These are phyloP conservation scores for Coprinopsis marcescibilis DNA, from an alignment of 768 basidiomycete species.

Conservation along the genomic window DNA sequence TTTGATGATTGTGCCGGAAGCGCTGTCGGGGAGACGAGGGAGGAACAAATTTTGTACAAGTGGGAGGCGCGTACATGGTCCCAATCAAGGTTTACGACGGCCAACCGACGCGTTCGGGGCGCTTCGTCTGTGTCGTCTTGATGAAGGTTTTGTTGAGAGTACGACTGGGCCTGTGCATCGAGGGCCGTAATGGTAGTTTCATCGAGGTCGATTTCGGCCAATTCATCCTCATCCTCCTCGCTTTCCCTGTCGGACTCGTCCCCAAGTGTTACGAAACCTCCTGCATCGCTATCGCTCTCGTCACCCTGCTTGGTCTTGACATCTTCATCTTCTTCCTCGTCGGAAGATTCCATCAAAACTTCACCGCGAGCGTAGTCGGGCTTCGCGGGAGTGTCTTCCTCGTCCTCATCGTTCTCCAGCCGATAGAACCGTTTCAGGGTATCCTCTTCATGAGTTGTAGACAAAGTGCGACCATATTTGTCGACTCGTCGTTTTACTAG, in stretches of 20 bases:
- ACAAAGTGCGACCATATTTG: slow-evolving; percentile 80
- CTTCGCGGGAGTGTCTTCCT: slow-evolving; percentile 26
- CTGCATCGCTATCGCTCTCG: slow-evolving; percentile 42
- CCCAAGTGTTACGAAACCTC: slow-evolving; percentile 47
- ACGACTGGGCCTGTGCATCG: slow-evolving; percentile 68
- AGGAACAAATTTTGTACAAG: slow-evolving; percentile 89
- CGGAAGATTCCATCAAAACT: slow-evolving; percentile 82
- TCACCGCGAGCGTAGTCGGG: slow-evolving; percentile 90
- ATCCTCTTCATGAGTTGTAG: slow-evolving; percentile 66
- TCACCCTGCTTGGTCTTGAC: slow-evolving; percentile 24
- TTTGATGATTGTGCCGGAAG: slow-evolving; percentile 24
- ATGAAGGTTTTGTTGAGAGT: slow-evolving; percentile 44
- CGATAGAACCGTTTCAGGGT: slow-evolving; percentile 78
- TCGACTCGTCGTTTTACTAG: slow-evolving; percentile 58
- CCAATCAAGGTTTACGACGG: slow-evolving; percentile 97
- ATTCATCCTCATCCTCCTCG: slow-evolving; percentile 35
- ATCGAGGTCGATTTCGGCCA: slow-evolving; percentile 68
- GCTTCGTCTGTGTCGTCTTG: slow-evolving; percentile 34
- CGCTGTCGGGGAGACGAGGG: slow-evolving; percentile 63
- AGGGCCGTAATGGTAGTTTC: slow-evolving; percentile 67
- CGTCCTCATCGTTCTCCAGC: slow-evolving; percentile 42
- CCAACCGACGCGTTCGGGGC: slow-evolving; percentile 63
- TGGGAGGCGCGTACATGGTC: slow-evolving; percentile 88
- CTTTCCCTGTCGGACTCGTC: slow-evolving; percentile 30
- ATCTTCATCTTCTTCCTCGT: slow-evolving; percentile 51